Evolutionary conservation across 129 eudicot species (phyloP).

Genomic region (Mikania micrantha): DNA sequence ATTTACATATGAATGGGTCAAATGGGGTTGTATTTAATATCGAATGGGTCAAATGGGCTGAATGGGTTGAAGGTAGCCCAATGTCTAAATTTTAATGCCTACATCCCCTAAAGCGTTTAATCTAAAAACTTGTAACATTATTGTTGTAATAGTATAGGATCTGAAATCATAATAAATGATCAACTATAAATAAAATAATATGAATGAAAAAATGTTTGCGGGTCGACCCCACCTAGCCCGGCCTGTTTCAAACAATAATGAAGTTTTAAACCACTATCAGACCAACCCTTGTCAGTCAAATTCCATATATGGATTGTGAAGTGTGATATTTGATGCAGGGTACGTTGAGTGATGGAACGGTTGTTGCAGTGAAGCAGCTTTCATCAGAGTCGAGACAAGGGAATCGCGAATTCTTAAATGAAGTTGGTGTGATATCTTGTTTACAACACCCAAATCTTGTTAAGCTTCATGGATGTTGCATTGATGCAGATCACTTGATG

Average conservation of each 20-base stretch:
- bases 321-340: slow-evolving; percentile 45
- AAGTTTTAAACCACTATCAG: not conserved
- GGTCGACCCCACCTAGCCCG: not conserved
- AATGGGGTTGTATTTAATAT: not conserved
- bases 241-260: not conserved
- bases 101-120: not conserved
- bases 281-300: not conserved
- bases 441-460: slow-evolving; percentile 75
- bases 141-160: not conserved
- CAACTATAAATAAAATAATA: not conserved
- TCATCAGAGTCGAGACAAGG: slow-evolving; percentile 68
- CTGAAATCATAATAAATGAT: not conserved
- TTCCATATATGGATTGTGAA: not conserved
- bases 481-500: slow-evolving; percentile 63
- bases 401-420: slow-evolving; percentile 69
- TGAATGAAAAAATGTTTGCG: not conserved
- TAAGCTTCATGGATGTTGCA: slow-evolving; percentile 76
- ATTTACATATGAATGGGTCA: not conserved
- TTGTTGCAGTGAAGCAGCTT: slow-evolving; percentile 70
- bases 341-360: slow-evolving; percentile 44
- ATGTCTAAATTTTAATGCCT: not conserved
- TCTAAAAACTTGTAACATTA: not conserved
- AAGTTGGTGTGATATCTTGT: slow-evolving; percentile 72
- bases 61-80: not conserved
- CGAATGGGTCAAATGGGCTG: not conserved